A percentile compares a stretch with the other conserved stretches of the same genome.
Evolutionary conservation across 441 rosid species (phyloP).

Genomic region (Gossypium schwendimanii): DNA sequence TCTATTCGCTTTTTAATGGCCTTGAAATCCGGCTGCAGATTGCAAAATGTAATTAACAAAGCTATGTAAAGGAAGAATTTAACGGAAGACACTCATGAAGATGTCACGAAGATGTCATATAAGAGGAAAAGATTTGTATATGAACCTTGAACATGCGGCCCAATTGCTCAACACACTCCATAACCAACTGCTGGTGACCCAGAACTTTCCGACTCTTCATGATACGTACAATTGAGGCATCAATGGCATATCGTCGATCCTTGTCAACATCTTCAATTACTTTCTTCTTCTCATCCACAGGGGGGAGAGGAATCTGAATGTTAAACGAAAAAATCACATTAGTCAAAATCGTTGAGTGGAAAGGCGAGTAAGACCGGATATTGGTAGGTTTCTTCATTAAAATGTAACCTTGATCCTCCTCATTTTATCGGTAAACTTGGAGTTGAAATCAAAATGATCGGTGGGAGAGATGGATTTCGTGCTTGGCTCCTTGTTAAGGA

Average conservation of each 20-base stretch:
- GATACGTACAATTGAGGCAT: conserved; percentile 45
- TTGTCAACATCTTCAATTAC: conserved; percentile 45
- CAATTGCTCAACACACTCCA: conserved; percentile 45
- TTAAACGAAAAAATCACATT: not conserved
- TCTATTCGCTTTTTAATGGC: conserved; percentile 60
- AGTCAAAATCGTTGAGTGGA: not conserved
- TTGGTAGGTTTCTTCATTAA: not conserved
- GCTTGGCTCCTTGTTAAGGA: conserved; percentile 19
- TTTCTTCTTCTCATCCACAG: conserved; percentile 37
- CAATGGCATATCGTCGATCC: conserved; percentile 46
- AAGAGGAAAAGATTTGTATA: not conserved
- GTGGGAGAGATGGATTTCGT: conserved; percentile 24
- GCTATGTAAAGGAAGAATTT: not conserved
- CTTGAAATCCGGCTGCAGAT: conserved; percentile 28
- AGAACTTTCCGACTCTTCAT: conserved; percentile 49
- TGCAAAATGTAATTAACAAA: not conserved
- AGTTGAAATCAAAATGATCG: conserved; percentile 30
- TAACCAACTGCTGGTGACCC: conserved; percentile 39
- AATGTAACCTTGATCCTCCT: conserved; percentile 29
- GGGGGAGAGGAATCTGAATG: conserved; percentile 42
- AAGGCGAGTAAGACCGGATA: not conserved
- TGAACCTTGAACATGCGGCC: conserved; percentile 35
- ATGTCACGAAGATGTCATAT: not conserved
- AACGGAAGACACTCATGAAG: too few relatives aligned
- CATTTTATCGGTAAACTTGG: conserved; percentile 33